Base-by-base conservation (phyloP, 106 monocot genomes). In the Allium fistulosum region DNA sequence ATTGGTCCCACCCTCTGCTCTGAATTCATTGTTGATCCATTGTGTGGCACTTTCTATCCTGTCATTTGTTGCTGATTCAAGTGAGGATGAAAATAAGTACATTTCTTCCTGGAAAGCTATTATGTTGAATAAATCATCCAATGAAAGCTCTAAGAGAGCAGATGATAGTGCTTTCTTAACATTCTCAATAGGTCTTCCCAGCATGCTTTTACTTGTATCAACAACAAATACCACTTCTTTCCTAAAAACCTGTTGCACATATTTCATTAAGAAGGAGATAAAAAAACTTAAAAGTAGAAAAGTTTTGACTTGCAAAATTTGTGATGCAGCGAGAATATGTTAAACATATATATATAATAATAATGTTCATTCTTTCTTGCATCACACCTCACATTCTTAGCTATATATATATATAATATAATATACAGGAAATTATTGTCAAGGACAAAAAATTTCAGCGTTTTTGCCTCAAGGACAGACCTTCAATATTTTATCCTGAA, bases 141-240 rank as follows among this genome's bases (percentile, higher is more conserved):
- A 80, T 48, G 65, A 62, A 48, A 97, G 83, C 62, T 92, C 82
- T 69, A 81, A 76, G 16, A 92, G 72, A 14, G 88, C 78, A 55
- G 84, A 49, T 17, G 71, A 77, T 26, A 97, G 11, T 53, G 86
- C 84, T 80, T 59, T 82, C n/a, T 79, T 87, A 51, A 82, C 84
- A 69, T 71, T 86, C 62, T 97, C 92, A 66, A 97, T 74, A 66
- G 96, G 82, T 62, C 78, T 84, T 56, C 92, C 92, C 62, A 68
- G 73, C 96, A 92, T 97, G 80, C 96, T 97, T 73, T 76, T 86
- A 84, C 96, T 97, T 47, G 81, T 80, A 71, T 97, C 96, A 80
- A 97, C 76, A 70, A 92, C 6, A 87, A 89, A 92, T 57, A 97
- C 69, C 50, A 92, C 86, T 74, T 86, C 82, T 51, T 82, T 85